Evolutionary conservation across 768 basidiomycete genomes (phyloP), one percentile per base, ranked within the genome.

Genomic region (Termitomyces sp.): DNA sequence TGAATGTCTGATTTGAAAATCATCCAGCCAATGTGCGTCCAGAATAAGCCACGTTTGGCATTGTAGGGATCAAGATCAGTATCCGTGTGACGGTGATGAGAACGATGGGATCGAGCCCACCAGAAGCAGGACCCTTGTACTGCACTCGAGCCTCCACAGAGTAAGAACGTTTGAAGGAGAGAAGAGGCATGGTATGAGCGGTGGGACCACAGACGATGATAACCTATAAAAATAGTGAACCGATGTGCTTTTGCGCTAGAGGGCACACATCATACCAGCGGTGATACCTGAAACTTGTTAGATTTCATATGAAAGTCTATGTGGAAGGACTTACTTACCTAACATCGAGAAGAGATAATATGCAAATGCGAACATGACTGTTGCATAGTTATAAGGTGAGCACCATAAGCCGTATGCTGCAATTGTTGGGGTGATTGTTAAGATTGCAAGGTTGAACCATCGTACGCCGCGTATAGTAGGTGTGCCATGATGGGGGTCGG

Each of bases 321-420:
- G 52, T 58, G 46, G 55, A 55, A 56, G 56, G 39, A 53, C 32
- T 46, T 32, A 58, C 77, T 66, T 68, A 85, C 92, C 89, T 60
- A 94, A 74, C 81, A 94, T 92, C n/a, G 90, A 90, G 71, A 88
- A 89, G 61, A 87, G 72, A 76, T 94, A 96, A 76, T 92, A 95
- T 18, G 79, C 65, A 27, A 81, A 69, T 18, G 84, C 73, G 72
- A 86, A 94, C 9, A 82, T 51, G 26, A 75, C 65, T 0, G 94
- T 96, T 66, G 78, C 72, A 50, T 65, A 67, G 55, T 76, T 71
- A 42, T 76, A 62, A 49, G 74, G 69, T 9, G 82, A 82, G 24
- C 63, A 64, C 12, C 82, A 76, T 50, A 85, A 64, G 13, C 93
- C 94, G 72, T 87, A 90, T 51, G 86, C 68, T 51, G 88, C 80